Base-by-base conservation (phyloP, 2,329 filamentous ascomycete genomes). In the Calonectria hongkongensis region DNA sequence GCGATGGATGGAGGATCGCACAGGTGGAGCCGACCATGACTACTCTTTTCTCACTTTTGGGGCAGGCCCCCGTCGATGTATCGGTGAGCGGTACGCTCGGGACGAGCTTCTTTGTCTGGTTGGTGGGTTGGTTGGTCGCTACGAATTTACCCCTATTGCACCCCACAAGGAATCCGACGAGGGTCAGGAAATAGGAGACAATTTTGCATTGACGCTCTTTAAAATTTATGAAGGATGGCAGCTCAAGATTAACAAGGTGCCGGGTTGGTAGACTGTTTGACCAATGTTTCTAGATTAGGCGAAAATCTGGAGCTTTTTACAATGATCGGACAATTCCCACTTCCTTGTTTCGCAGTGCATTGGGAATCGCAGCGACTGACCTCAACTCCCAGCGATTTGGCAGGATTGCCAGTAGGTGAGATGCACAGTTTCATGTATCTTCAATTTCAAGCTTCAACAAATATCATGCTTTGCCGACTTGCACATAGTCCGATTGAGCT, bases 151-250 rank as follows among this genome's bases (percentile, higher is more conserved):
- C 15, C 54, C 54, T 13, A 41, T 60, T n/a, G 21, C 33, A 7
- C 54, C 33, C 21, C 54, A 60, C 21, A 27, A 12, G 21, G 54
- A 41, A 27, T 60, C 54, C 33, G 54, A 60, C 18, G 54, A 60
- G n/a, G 54, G 54, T 2, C 54, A 36, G 7, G 54, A 60, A 27
- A 60, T 60, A 8, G 54, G 54, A 9, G 54, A 60, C 12, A 36
- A 60, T 8, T 60, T 36, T 18, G 30, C 54, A 16, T 7, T 60
- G 36, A 60, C 54, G 3, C 33, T 60, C 7, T 60, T 60, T 25
- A 60, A 60, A 18, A 60, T 60, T 39, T 60, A 60, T 41, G 54
- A 36, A 28, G 54, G 33, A 4, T 60, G 54, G 54, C 36, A 60
- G 13, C 36, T 60, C n/a, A 60, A 39, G 54, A 39, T 60, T 16